phyloP scores from a whole-genome alignment of 495 filamentous ascomycete species.

The Hyaloscypha variabilis region DNA sequence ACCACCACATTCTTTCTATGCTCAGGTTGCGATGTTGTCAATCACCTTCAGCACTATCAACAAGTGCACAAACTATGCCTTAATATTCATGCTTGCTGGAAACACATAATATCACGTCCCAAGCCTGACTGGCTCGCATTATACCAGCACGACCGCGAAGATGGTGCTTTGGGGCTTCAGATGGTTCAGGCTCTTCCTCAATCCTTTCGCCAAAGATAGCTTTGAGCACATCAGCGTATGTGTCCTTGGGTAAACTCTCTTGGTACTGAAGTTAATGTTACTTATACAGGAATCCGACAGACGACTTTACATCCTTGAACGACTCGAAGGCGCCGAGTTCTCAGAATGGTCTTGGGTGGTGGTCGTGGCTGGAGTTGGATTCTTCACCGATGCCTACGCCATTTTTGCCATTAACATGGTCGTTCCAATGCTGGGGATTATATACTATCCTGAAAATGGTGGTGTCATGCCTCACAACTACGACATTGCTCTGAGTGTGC shows the following conservation, averaged over 20 bases:
- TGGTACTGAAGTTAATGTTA: neutral
- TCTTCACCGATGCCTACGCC: constrained; percentile 79
- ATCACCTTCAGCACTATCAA: no score
- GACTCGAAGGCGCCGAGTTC: constrained; percentile 19
- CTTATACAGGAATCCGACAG: constrained; percentile 15
- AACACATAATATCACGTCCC: no score
- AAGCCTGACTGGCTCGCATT: no score
- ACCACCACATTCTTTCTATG: no score
- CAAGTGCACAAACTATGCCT: no score
- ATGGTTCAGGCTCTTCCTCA: constrained; percentile 22
- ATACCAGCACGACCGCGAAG: neutral
- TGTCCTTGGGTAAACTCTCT: neutral
- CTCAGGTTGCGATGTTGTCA: no score
- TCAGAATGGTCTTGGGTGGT: constrained; percentile 42
- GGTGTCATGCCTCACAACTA: constrained; percentile 58
- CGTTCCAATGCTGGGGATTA: constrained; percentile 69
- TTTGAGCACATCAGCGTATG: constrained; percentile 22
- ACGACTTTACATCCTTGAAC: constrained; percentile 17
- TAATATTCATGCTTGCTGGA: no score
- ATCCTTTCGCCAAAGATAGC: constrained; percentile 20
- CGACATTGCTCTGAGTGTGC: constrained; percentile 70
- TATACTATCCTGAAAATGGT: constrained; percentile 50
- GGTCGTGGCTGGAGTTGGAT: constrained; percentile 74
- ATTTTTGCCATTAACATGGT: constrained; percentile 79
- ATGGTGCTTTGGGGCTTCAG: constrained; percentile 26